These are phyloP conservation scores for Graphilbum fragrans DNA, from an alignment of 2,329 filamentous ascomycete genomes.

Conservation along the genomic window DNA sequence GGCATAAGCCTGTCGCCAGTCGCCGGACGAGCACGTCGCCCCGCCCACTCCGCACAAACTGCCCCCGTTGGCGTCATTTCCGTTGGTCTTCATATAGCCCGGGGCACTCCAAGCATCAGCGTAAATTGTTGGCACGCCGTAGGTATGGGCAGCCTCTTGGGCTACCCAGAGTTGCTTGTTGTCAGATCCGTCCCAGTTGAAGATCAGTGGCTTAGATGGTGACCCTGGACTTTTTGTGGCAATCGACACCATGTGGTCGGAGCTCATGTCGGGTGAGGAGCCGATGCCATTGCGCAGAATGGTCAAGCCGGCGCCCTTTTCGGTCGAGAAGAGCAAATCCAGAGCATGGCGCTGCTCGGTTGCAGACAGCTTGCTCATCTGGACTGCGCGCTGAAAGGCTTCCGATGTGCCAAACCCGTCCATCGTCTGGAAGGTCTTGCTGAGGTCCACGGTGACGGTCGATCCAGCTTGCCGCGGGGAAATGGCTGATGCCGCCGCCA, in stretches of 20 bases:
- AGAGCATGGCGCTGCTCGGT: slow-evolving; percentile 25
- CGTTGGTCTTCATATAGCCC: slow-evolving; percentile 34
- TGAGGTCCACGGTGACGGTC: too few species aligned
- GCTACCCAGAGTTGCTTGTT: slow-evolving; percentile 38
- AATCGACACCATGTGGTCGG: slow-evolving; percentile 27
- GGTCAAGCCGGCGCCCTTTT: slow-evolving; percentile 28
- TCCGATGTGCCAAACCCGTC: slow-evolving; percentile 33
- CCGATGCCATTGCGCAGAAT: slow-evolving; percentile 34
- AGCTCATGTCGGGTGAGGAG: slow-evolving; percentile 24
- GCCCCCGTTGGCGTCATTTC: too few species aligned
- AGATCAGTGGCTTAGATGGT: slow-evolving; percentile 26
- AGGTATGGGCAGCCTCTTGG: slow-evolving; percentile 29
- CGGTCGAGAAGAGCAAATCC: slow-evolving; percentile 31
- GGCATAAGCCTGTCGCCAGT: slow-evolving; percentile 36
- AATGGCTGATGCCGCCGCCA: too few species aligned
- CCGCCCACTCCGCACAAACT: too few species aligned
- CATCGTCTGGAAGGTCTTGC: slow-evolving; percentile 31
- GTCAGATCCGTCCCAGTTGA: slow-evolving; percentile 33
- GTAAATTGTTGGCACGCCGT: slow-evolving; percentile 20
- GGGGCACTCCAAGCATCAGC: slow-evolving; percentile 34
- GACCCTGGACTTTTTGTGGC: slow-evolving; percentile 31
- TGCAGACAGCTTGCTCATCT: slow-evolving; percentile 25
- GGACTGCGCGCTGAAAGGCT: slow-evolving; percentile 31
- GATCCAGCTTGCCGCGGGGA: too few species aligned
- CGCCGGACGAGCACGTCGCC: slow-evolving; percentile 19